Conservation (phyloP, 75 land plant genomes). For the Pinus tabuliformis region DNA sequence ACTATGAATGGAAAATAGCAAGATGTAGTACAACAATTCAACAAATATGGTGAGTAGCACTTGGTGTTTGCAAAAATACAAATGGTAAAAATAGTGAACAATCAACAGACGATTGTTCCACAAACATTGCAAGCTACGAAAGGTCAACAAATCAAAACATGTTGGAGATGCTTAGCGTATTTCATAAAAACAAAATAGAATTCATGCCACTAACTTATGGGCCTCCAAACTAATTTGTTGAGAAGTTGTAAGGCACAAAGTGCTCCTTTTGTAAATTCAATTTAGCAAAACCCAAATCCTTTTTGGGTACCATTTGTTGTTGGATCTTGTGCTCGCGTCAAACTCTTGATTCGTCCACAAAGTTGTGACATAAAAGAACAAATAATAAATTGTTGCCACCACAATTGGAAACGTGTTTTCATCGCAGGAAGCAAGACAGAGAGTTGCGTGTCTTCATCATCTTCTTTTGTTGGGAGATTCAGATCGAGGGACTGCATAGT, state of each 20-base stretch:
- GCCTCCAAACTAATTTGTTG: constrained; percentile 84
- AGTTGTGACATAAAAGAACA: constrained; percentile 24
- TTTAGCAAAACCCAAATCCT: constrained; percentile 88
- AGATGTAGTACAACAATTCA: too few species aligned
- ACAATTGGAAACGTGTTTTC: too few species aligned
- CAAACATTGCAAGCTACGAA: neutral
- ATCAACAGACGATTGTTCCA: neutral
- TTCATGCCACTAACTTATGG: constrained; percentile 86
- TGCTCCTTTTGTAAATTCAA: constrained; percentile 83
- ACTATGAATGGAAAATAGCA: too few species aligned
- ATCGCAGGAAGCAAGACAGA: fast-evolving
- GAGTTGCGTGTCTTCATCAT: too few species aligned
- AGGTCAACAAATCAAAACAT: neutral
- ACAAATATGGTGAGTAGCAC: too few species aligned
- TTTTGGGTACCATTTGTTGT: constrained; percentile 54
- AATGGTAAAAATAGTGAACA: neutral
- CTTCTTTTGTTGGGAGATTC: too few species aligned
- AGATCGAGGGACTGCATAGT: too few species aligned
- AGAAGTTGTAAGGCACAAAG: constrained; percentile 71
- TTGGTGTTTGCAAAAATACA: too few species aligned
- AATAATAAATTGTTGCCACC: neutral
- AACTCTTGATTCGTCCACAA: constrained; percentile 90
- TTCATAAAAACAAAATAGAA: neutral
- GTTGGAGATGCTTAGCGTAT: neutral
- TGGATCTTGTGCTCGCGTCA: constrained; percentile 88